These are phyloP conservation scores for Leptographium procerum DNA, from an alignment of 2,329 filamentous ascomycete genomes.

Conservation along the genomic window DNA sequence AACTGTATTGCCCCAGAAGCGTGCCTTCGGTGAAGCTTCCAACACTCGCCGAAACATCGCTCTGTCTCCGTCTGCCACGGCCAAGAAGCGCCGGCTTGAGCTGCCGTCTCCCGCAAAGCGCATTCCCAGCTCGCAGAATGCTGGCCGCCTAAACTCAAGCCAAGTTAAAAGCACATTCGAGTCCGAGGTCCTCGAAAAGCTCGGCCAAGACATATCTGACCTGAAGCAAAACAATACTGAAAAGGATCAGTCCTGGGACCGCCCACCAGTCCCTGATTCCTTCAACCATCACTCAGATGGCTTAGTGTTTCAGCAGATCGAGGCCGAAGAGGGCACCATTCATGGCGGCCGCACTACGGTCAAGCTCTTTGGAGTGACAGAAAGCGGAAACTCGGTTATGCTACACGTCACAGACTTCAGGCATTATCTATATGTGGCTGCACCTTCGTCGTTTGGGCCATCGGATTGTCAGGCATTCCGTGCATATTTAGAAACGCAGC, in stretches of 20 bases:
- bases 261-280: constrained; percentile 37
- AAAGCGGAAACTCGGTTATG: constrained; percentile 77
- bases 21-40: constrained; percentile 57
- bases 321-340: constrained; percentile 79
- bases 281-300: constrained; percentile 49
- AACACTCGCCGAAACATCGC: constrained; percentile 51
- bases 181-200: constrained; percentile 84
- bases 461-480: constrained; percentile 71
- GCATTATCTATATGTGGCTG: constrained; percentile 90
- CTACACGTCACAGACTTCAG: constrained; percentile 92
- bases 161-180: constrained; percentile 87
- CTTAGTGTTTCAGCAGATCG: constrained; percentile 91
- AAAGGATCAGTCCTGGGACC: constrained; percentile 85
- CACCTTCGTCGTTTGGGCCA: constrained; percentile 68
- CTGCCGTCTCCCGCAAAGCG: constrained; percentile 40
- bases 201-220: constrained; percentile 83
- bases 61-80: constrained; percentile 40
- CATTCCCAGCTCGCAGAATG: constrained; percentile 52
- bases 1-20: constrained; percentile 54
- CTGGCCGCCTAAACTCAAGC: constrained; percentile 57
- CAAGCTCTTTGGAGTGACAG: constrained; percentile 86
- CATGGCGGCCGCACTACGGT: constrained; percentile 66
- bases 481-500: constrained; percentile 64
- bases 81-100: constrained; percentile 81
- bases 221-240: constrained; percentile 81